phyloP scores from a whole-genome alignment of 495 filamentous ascomycete species.

The Penicillium coffeae region DNA sequence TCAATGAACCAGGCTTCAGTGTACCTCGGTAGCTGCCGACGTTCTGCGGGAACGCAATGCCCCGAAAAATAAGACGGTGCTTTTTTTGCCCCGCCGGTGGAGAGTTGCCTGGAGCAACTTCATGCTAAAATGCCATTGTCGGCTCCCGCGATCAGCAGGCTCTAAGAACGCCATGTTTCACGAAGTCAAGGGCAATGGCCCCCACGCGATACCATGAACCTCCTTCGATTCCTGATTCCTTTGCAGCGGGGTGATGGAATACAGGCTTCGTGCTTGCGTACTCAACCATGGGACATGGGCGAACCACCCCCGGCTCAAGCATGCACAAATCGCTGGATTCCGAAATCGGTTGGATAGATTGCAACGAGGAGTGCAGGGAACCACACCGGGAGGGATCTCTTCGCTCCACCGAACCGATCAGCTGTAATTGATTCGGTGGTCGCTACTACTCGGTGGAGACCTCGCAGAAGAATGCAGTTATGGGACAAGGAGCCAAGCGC shows the following conservation, averaged over 20 bases:
- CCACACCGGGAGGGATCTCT: background rate
- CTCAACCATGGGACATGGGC: conserved; percentile 1
- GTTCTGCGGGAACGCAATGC: background rate
- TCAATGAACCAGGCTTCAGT: no score
- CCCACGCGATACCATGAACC: background rate
- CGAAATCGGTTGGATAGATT: conserved; percentile 4
- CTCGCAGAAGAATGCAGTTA: conserved; percentile 2
- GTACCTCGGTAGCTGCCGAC: no score
- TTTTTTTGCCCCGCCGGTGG: background rate
- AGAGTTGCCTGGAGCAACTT: background rate
- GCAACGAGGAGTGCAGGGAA: background rate
- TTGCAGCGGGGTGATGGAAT: no score
- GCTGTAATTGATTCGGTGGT: background rate
- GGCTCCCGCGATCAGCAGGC: conserved; percentile 9
- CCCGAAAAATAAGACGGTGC: background rate
- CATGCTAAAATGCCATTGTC: background rate
- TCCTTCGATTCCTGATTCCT: background rate
- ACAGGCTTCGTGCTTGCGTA: background rate
- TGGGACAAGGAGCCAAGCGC: background rate
- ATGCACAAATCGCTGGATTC: background rate
- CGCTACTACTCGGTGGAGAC: conserved; percentile 8
- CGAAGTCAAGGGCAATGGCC: background rate
- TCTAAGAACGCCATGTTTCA: conserved; percentile 19
- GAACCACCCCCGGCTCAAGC: background rate
- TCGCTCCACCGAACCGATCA: conserved; percentile 16